Evolutionary conservation across 2,329 filamentous ascomycete genomes (phyloP).

Genomic region (Graphilbum sp.): DNA sequence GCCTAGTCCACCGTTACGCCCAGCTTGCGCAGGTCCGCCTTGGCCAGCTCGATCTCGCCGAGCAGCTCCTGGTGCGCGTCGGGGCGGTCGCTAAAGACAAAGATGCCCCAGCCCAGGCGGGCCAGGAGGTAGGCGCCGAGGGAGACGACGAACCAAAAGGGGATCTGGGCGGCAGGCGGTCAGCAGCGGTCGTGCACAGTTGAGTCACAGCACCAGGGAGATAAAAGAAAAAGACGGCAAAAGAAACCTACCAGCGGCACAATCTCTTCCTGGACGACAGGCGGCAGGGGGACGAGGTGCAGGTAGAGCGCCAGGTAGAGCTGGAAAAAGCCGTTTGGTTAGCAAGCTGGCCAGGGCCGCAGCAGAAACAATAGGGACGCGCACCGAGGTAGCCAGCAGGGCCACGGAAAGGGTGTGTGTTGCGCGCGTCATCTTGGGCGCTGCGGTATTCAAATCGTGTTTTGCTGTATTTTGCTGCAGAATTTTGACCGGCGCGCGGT

Average conservation of each 20-base stretch:
- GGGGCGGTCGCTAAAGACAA: slow-evolving; percentile 94
- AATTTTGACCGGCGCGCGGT: no score
- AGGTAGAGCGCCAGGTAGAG: slow-evolving; percentile 80
- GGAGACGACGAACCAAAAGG: slow-evolving; percentile 80
- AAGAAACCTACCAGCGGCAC: slow-evolving; percentile 88
- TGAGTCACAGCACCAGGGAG: no score
- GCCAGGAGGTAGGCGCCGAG: slow-evolving; percentile 87
- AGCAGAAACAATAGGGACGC: no score
- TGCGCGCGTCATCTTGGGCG: slow-evolving; percentile 73
- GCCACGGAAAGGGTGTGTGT: slow-evolving; percentile 81
- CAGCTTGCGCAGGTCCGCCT: slow-evolving; percentile 53
- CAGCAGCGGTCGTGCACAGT: not conserved
- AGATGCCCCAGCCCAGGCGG: slow-evolving; percentile 79
- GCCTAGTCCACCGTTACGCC: slow-evolving; percentile 61
- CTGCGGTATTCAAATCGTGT: not conserved
- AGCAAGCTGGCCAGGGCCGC: no score
- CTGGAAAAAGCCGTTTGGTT: no score
- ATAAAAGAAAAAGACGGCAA: no score
- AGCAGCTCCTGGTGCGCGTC: slow-evolving; percentile 81
- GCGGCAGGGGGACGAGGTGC: slow-evolving; percentile 64
- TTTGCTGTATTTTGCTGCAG: no score
- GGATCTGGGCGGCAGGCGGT: slow-evolving; percentile 42
- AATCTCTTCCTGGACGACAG: slow-evolving; percentile 64
- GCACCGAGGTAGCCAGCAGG: slow-evolving; percentile 76
- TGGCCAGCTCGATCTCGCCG: slow-evolving; percentile 64